A percentile compares a stretch with the other conserved stretches of the same genome.
These are phyloP conservation scores for Fusarium sp. DNA, from an alignment of 2,329 filamentous ascomycete species.

Conservation along the genomic window DNA sequence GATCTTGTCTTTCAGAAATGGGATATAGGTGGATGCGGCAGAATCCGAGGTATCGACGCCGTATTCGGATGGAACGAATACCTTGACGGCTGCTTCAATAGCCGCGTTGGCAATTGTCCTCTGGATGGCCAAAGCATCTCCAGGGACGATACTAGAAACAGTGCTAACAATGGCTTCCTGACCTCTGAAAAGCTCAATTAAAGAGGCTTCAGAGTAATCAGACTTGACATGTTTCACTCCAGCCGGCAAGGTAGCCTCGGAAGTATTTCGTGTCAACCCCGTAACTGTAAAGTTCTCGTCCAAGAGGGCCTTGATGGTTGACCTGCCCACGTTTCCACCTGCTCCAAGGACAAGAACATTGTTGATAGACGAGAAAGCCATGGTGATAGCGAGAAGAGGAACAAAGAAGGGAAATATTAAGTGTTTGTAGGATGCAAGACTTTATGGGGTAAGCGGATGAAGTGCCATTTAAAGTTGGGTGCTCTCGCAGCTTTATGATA, in stretches of 20 bases:
- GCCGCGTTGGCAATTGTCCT: neutral
- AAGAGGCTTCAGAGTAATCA: neutral
- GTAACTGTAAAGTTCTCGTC: neutral
- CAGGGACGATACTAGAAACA: neutral
- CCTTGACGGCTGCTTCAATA: neutral
- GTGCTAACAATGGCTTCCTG: constrained; percentile 10
- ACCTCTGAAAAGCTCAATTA: neutral
- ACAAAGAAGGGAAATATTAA: neutral
- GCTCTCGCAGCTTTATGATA: neutral
- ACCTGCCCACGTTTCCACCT: neutral
- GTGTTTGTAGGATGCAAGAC: neutral
- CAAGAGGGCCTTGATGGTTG: neutral
- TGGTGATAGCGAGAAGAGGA: neutral
- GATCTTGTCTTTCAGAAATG: constrained; percentile 7
- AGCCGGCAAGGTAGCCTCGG: neutral
- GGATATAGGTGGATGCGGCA: neutral
- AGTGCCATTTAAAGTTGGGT: neutral
- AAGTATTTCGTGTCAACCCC: neutral
- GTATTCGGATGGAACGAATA: neutral
- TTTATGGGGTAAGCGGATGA: neutral
- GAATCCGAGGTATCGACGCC: neutral
- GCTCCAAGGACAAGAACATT: neutral
- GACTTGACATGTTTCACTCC: neutral
- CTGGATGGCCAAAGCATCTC: neutral
- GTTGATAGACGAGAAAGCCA: neutral